Percentiles rank a stretch among this genome's conserved stretches.
These are phyloP conservation scores for Nicotiana attenuata DNA, from an alignment of 257 asterid genomes.

Conservation along the genomic window DNA sequence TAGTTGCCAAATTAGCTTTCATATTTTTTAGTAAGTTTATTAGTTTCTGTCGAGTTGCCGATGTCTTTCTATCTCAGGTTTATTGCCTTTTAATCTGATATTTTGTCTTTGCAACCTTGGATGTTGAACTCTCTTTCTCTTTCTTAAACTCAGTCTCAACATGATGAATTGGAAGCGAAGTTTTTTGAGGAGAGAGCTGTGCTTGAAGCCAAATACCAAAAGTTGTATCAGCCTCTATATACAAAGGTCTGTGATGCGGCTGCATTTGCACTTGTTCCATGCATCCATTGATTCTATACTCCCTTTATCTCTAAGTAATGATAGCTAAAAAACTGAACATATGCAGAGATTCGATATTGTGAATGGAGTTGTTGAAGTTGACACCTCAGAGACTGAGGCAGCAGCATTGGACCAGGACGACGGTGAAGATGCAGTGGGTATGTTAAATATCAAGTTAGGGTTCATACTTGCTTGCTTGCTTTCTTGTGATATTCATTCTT, in stretches of 20 bases:
- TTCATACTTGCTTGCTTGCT: background rate
- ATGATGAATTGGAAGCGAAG: constrained; percentile 60
- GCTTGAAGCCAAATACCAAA: constrained; percentile 71
- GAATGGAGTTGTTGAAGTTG: constrained; percentile 39
- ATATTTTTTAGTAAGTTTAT: background rate
- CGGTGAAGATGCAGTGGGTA: constrained; percentile 23
- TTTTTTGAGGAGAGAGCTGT: constrained; percentile 61
- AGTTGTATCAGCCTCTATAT: constrained; percentile 55
- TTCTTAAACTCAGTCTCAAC: constrained; percentile 35
- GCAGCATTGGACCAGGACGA: constrained; percentile 6
- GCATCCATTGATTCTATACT: constrained; percentile 1
- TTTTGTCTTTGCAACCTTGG: background rate
- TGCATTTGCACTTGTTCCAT: background rate
- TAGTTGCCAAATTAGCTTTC: background rate
- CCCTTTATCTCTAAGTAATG: background rate
- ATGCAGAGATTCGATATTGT: constrained; percentile 11
- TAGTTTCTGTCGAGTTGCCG: background rate
- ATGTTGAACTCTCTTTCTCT: background rate
- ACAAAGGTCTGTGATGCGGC: constrained; percentile 31
- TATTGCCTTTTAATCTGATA: background rate
- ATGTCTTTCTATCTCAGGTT: background rate
- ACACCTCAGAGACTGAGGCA: background rate
- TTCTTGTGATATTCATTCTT: background rate
- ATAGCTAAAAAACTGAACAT: background rate
- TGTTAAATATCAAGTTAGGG: background rate